Conservation (phyloP, 2,329 filamentous ascomycete species). For the Cytospora piceicola region DNA sequence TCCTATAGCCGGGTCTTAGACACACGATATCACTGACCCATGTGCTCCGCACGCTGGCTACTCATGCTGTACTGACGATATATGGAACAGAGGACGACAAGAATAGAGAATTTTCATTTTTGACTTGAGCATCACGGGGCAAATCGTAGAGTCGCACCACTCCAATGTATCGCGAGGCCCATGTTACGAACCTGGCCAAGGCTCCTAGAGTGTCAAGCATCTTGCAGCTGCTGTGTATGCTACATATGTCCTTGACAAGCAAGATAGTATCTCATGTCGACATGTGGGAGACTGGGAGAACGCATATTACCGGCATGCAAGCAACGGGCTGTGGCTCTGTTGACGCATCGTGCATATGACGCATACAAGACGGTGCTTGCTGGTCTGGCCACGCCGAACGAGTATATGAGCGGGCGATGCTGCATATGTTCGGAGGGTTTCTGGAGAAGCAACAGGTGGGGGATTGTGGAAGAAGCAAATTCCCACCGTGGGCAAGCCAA, state of each 20-base stretch:
- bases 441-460: background rate
- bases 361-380: no score
- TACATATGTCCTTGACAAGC: background rate
- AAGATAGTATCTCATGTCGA: no score
- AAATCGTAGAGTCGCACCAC: background rate
- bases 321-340: background rate
- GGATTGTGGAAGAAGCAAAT: background rate
- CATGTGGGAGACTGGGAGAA: background rate
- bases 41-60: no score
- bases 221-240: slow-evolving; percentile 8
- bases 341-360: background rate
- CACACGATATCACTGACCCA: no score
- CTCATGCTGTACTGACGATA: background rate
- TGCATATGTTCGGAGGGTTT: slow-evolving; percentile 3
- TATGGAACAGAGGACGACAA: no score
- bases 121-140: background rate
- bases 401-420: slow-evolving; percentile 1
- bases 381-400: background rate
- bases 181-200: background rate
- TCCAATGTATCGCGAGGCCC: no score
- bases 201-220: background rate
- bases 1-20: no score
- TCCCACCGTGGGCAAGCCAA: background rate
- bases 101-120: background rate
- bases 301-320: background rate